A percentile compares a stretch with the other conserved stretches of the same genome.
phyloP scores from a whole-genome alignment of 164 flowering plant genomes.

The Kalanchoe fedtschenkoi region DNA sequence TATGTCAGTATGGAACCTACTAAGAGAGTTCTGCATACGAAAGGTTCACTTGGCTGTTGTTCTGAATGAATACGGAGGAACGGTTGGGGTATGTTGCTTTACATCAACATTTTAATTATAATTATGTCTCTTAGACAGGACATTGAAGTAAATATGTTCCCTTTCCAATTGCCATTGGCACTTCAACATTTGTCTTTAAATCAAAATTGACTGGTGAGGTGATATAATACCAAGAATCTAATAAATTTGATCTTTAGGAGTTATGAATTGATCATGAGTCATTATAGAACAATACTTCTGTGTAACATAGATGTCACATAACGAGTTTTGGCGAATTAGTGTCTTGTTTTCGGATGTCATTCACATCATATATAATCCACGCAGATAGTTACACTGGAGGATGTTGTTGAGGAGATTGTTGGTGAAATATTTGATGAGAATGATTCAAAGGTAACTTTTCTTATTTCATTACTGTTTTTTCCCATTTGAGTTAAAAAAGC shows the following conservation, averaged over 20 bases:
- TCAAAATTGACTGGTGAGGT: not conserved
- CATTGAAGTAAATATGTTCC: not conserved
- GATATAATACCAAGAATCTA: not conserved
- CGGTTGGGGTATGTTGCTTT: slow-evolving; percentile 78
- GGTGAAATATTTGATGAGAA: slow-evolving; percentile 99
- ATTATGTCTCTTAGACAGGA: no score
- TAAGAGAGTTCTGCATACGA: slow-evolving; percentile 93
- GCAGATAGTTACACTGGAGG: slow-evolving; percentile 93
- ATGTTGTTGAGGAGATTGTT: slow-evolving; percentile 98
- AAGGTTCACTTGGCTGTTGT: slow-evolving; percentile 99
- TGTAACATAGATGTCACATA: no score
- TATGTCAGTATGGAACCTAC: slow-evolving; percentile 98
- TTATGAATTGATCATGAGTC: not conserved
- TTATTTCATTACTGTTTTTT: not conserved
- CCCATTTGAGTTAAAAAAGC: no score
- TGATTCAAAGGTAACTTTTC: slow-evolving; percentile 74
- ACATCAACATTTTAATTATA: not conserved
- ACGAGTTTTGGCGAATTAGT: no score
- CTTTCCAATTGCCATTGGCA: not conserved
- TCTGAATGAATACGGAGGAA: slow-evolving; percentile 97
- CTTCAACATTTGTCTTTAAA: not conserved
- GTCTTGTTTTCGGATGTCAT: not conserved
- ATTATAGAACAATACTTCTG: no score
- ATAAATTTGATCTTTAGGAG: not conserved
- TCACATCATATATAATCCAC: not conserved